phyloP scores from a whole-genome alignment of 169 alveolate genomes.

The Plasmodium vinckei region DNA sequence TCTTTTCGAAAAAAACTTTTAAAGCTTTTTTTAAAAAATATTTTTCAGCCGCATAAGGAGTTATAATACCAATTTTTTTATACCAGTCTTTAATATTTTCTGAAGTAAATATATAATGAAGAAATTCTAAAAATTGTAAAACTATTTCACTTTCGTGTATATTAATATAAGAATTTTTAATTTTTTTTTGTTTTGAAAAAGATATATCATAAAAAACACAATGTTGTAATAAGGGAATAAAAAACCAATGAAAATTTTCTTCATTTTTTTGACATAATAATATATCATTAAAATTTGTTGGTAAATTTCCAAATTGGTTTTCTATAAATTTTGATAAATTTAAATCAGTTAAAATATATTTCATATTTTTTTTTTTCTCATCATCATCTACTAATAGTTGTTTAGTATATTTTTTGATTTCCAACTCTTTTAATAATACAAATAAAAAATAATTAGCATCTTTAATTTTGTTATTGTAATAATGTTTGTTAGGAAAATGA shows the following conservation, averaged over 20 bases:
- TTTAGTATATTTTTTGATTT: constrained; percentile 20
- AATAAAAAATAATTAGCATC: constrained; percentile 74
- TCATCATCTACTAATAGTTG: not conserved
- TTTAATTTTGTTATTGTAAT: constrained; percentile 88
- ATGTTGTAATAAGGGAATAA: constrained; percentile 78
- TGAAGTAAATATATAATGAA: constrained; percentile 77
- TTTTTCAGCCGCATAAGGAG: constrained; percentile 85
- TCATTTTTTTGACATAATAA: constrained; percentile 40
- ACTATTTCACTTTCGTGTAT: constrained; percentile 67
- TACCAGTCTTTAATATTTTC: constrained; percentile 63
- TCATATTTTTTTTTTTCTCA: constrained; percentile 1
- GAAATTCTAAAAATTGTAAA: constrained; percentile 76
- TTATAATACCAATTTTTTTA: constrained; percentile 82
- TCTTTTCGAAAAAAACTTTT: constrained; percentile 41
- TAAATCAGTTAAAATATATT: constrained; percentile 33
- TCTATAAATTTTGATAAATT: constrained; percentile 54
- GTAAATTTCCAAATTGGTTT: constrained; percentile 41
- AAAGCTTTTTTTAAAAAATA: constrained; percentile 73
- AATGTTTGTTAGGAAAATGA: constrained; percentile 92
- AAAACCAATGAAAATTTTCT: constrained; percentile 77
- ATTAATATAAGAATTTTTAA: constrained; percentile 74
- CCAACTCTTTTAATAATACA: constrained; percentile 22
- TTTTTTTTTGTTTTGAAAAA: constrained; percentile 36
- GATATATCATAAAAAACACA: constrained; percentile 76
- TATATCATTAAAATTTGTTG: constrained; percentile 32